These are phyloP conservation scores for Saturnispora sanitii DNA, from an alignment of 805 yeast genomes.

Conservation along the genomic window DNA sequence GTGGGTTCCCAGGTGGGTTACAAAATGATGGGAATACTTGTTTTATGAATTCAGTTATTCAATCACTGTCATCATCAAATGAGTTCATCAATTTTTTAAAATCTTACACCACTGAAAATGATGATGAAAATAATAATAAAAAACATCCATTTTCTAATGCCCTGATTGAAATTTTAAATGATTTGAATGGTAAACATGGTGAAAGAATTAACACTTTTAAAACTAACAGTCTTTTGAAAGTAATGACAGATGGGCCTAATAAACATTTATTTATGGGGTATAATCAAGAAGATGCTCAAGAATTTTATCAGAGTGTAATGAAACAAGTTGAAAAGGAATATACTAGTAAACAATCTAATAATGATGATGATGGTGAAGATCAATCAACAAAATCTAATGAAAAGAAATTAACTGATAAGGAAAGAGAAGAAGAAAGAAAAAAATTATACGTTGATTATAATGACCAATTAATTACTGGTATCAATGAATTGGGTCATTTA, in stretches of 20 bases:
- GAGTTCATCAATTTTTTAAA: conserved; percentile 49
- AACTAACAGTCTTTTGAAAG: conserved; percentile 49
- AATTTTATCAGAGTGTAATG: conserved; percentile 76
- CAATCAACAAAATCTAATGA: conserved; percentile 14
- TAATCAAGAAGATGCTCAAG: conserved; percentile 95
- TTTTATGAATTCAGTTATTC: conserved; percentile 87
- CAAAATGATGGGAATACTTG: conserved; percentile 90
- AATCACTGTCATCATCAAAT: conserved; percentile 66
- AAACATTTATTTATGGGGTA: conserved; percentile 72
- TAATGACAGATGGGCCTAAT: conserved; percentile 71
- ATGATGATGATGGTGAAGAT: conserved; percentile 10
- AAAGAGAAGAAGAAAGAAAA: conserved; percentile 19
- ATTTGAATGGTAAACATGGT: conserved; percentile 48
- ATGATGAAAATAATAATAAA: conserved; percentile 15
- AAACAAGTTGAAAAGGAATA: conserved; percentile 53
- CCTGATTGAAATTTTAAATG: conserved; percentile 40
- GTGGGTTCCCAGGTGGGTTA: conserved; percentile 78
- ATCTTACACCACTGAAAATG: conserved; percentile 16
- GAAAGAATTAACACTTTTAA: conserved; percentile 48
- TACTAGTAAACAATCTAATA: conserved; percentile 18
- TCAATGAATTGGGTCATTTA: conserved; percentile 43
- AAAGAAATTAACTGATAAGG: conserved; percentile 18
- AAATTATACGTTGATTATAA: conserved; percentile 21
- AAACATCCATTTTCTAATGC: conserved; percentile 39
- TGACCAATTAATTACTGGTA: conserved; percentile 26